Evolutionary conservation across 352 stramenopile genomes (phyloP), one percentile per base, ranked within the genome.

Genomic region (Phytophthora cactorum): DNA sequence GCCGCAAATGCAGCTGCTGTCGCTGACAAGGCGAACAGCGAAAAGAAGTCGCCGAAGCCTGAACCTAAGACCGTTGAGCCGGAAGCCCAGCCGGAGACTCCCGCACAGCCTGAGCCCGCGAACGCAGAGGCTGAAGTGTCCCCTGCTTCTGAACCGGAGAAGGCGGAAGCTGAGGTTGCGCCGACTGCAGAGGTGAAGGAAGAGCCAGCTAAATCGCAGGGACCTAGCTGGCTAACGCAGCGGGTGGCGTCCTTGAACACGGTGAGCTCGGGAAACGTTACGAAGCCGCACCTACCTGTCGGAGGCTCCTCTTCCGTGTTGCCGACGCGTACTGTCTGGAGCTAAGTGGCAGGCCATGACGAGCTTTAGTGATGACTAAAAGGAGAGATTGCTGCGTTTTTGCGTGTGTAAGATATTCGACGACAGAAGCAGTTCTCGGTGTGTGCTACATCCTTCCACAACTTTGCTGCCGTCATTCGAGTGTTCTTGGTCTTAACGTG

Each of bases 261-360:
- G 17, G 61, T 41, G 11, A 72, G 45, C 63, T 32, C 45, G 5
- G 62, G 51, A 58, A 75, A 32, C 17, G 38, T 17, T 51, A 28
- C 64, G 29, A 77, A 77, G 52, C 49, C 68, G 7, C 52, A 70
- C 11, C 52, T 76, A n/a, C 68, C 66, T 44, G 45, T 58, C 8
- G 63, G 67, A 25, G 63, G 56, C 14, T 72, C 75, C 6, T 76
- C 75, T 9, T 67, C 69, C 3, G 55, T 47, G 36, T 51, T 89
- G 43, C 80, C 80, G 6, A 86, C 80, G 9, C 80, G 80, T 41
- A 86, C 78, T 61, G 68, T 85, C 17, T 89, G 80, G 80, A 89
- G 70, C 57, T 88, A 75, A 74, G 58, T 54, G 59, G 52, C 22
- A 66, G 56, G 43, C 47, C 39, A 50, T 66, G 51, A 57, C 17